Base-by-base conservation (phyloP, 345 rosid genomes). In the Garcia nutans region DNA sequence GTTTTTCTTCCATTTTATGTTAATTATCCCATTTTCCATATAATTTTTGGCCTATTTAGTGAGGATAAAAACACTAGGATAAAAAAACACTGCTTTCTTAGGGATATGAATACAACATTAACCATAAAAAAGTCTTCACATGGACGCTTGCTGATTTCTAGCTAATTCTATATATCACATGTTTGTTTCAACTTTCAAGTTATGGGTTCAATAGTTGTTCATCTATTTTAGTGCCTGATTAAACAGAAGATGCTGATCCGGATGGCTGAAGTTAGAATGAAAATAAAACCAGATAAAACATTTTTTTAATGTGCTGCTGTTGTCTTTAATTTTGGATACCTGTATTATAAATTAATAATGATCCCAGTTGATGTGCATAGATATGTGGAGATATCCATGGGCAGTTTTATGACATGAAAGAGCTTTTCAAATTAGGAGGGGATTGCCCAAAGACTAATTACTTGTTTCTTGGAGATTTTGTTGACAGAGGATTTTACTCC, bases 321-420 rank as follows among this genome's bases (percentile, higher is more conserved):
- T 33, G 23, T 49, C 58, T 26, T 6, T 19, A 20, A 59, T 54
- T 8, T 57, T 75, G 42, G 50, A 58, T 55, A 56, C 22, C 26
- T 44, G 58, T 58, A 45, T 52, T 3, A 0, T 31, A 55, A 47
- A 12, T 65, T 76, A 44, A 72, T 68, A n/a, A 33, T 49, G 19
- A 23, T 69, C 73, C 28, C 19, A 62, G 55, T 41, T 81, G 28
- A 55, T 49, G 23, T 72, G 28, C 67, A 22, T 78, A 91, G 99
- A 88, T 96, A 84, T 96, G 97, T 45, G 99, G 99, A 76, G 99
- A 96, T 78, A 93, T 96, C 72, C 99, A 96, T 76, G 98, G 99
- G 33, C 98, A 96, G 84, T 93, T 96, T 82, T 93, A 89, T 81
- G 99, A 96, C 80, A 86, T 96, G 98, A 93, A 91, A 80, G 98